Evolutionary conservation across 2,329 filamentous ascomycete genomes (phyloP).

Genomic region (Cadophora sp.): DNA sequence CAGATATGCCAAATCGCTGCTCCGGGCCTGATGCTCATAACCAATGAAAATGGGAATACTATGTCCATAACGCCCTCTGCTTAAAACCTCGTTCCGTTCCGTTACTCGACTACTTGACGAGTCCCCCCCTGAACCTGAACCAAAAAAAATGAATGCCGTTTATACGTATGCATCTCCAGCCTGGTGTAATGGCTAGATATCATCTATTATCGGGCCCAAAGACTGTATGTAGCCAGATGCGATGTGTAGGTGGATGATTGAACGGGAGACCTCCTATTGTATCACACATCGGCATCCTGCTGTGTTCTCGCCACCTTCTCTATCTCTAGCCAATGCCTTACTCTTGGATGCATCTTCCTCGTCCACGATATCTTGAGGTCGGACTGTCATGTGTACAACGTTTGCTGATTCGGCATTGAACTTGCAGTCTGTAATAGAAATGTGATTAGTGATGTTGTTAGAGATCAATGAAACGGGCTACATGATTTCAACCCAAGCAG

Average conservation of each 20-base stretch:
- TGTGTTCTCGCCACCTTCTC: conserved; percentile 61
- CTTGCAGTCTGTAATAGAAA: conserved; percentile 68
- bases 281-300: conserved; percentile 71
- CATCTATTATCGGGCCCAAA: neutral
- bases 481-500: neutral
- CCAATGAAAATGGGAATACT: conserved; percentile 18
- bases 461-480: neutral
- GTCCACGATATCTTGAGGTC: conserved; percentile 82
- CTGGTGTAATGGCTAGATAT: neutral
- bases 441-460: neutral
- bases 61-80: conserved; percentile 17
- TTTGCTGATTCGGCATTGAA: conserved; percentile 79
- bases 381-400: conserved; percentile 93
- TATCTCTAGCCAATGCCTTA: conserved; percentile 49
- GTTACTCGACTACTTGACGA: neutral
- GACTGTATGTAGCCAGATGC: neutral
- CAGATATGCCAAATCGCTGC: neutral
- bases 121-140: neutral
- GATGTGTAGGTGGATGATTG: neutral
- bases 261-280: conserved; percentile 50
- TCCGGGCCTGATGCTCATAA: neutral
- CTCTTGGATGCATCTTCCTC: conserved; percentile 60
- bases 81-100: neutral
- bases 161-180: conserved; percentile 17
- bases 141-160: conserved; percentile 9